Base-by-base conservation (phyloP, 495 filamentous ascomycete genomes). In the Talaromyces wortmannii region DNA sequence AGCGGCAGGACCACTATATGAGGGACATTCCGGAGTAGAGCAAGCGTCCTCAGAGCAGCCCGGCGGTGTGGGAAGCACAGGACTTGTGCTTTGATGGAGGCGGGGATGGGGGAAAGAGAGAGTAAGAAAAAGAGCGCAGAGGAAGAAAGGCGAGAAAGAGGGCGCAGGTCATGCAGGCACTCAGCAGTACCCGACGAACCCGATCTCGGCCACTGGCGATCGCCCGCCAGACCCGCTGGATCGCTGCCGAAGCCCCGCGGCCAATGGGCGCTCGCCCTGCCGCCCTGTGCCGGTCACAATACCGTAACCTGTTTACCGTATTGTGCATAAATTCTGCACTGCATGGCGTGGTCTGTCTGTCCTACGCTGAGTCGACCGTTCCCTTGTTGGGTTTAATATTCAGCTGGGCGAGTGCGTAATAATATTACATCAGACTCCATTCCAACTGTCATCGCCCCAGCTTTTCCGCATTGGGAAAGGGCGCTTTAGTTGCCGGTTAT, bases 1-100 rank as follows among this genome's bases (percentile, higher is more conserved):
- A 52, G 59, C 57, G 55, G 60, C 33, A 45, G 45, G 49, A 57
- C 51, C 63, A 63, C 58, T 64, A 64, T 59, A 64, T 61, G 45
- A 59, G 57, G 57, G 31, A 52, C 50, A 42, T 32, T 52, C 16
- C 32, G 40, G 32, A 15, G 32, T 31, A 16, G 12, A 55, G 18
- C 44, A 55, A 33, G 31, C 42, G 42, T n/a, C 18, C 53, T 47
- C 18, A 23, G 44, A 4, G 23, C 23, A 23, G 23, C 23, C 23
- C 23, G 23, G 4, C 16, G 43, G 36, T 16, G 13, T 23, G 16
- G 13, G 4, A 49, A 23, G 43, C 44, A 29, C 29, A 52, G 32
- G 7, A 42, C 31, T 30, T 30, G 31, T 45, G 48, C n/a, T 32
- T 48, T 50, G 56, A 36, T 31, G 43, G 1, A 30, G 52, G 42